Evolutionary conservation across 2,329 filamentous ascomycete genomes (phyloP).

Genomic region (Exophiala sp.): DNA sequence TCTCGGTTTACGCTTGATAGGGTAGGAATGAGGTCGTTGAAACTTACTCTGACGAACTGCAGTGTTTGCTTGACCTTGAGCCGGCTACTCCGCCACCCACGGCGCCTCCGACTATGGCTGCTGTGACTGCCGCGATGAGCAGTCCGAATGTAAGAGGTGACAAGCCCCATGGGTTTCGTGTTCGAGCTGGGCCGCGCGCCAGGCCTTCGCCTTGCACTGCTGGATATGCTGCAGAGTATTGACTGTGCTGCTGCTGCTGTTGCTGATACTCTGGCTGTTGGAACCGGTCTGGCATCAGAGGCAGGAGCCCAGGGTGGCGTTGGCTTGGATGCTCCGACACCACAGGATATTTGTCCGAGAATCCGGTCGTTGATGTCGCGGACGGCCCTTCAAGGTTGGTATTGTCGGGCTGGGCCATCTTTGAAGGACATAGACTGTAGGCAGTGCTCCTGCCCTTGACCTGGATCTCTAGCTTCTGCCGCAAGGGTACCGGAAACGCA

Average conservation of each 20-base stretch:
- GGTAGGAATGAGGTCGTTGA: no score
- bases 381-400: not conserved
- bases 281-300: constrained; percentile 61
- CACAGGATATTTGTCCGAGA: constrained; percentile 18
- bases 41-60: constrained; percentile 7
- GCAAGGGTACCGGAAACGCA: no score
- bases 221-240: constrained; percentile 7
- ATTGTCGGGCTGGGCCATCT: not conserved
- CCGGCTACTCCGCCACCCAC: constrained; percentile 21
- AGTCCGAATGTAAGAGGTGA: constrained; percentile 20
- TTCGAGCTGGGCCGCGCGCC: not conserved
- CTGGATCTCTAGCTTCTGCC: no score
- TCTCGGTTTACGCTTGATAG: no score
- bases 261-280: constrained; percentile 55
- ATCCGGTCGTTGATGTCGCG: not conserved
- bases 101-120: constrained; percentile 18
- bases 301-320: constrained; percentile 9
- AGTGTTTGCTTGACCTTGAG: constrained; percentile 15
- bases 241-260: constrained; percentile 4
- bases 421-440: not conserved
- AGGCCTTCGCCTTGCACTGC: not conserved
- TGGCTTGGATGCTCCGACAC: constrained; percentile 3
- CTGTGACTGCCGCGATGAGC: constrained; percentile 17
- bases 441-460: no score
- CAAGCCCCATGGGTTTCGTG: constrained; percentile 19